Base-by-base conservation (phyloP, 208 protist genomes). In the Trypanosoma melophagium region DNA sequence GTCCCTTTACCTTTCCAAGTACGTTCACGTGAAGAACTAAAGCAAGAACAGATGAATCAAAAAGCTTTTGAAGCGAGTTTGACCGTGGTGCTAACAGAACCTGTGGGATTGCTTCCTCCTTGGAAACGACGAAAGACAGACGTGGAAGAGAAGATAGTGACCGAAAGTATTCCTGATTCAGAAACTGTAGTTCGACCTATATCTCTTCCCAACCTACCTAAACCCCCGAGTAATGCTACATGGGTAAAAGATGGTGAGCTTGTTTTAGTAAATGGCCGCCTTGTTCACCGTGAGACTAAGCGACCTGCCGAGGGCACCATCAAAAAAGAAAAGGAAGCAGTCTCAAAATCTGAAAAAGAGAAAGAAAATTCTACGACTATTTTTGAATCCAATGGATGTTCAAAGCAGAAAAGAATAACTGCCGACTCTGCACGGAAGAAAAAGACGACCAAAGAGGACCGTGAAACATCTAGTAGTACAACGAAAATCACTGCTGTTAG, bases 161-260 rank as follows among this genome's bases (percentile, higher is more conserved):
- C 13, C 0, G 60, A 74, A 68, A 40, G 12, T 61, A 22, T 42
- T 41, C n/a, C 3, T 49, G 40, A 49, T 44, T 19, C 31, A 28
- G 17, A n/a, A 53, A 28, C 28, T 42, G 17, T 41, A 28, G n/a
- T 35, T 53, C 17, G 17, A 12, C 21, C 59, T 14, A 21, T 25
- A 60, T 4, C 22, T 5, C 16, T 40, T 21, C 25, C 19, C n/a
- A 17, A 3, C 17, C 5, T 41, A 28, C 56, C 40, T 45, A 45
- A 75, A 31, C 14, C 24, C 40, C 21, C 60, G 25, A 28, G n/a
- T 40, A 63, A 66, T 59, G 62, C 55, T 22, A 74, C 44, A 49
- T 78, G 54, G 77, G 70, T 71, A 54, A 76, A 52, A 28, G 74
- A 80, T 10, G 79, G 70, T 45, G 79, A 84, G n/a, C 63, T 83